Percentiles rank a stretch among this genome's conserved stretches.
Conservation (phyloP, 2,329 filamentous ascomycete species). For the Elsinoe australis region DNA sequence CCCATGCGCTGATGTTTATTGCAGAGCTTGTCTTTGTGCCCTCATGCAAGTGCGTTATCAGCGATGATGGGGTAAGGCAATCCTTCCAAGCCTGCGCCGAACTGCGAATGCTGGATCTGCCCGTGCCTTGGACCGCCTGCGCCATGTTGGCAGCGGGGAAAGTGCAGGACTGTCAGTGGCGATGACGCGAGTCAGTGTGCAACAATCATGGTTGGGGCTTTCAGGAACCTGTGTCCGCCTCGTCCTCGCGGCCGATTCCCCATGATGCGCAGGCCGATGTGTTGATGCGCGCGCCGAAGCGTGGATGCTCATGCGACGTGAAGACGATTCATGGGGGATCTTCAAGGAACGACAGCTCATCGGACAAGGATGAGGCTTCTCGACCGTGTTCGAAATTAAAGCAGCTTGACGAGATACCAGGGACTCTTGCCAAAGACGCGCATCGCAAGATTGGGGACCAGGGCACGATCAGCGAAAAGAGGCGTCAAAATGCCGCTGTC, state of each 20-base stretch:
- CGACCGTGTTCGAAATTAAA: slow-evolving; percentile 11
- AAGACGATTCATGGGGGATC: neutral
- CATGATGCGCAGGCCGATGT: slow-evolving; percentile 7
- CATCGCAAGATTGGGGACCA: slow-evolving; percentile 5
- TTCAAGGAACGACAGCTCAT: slow-evolving; percentile 1
- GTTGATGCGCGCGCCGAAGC: slow-evolving; percentile 2
- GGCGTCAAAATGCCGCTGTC: slow-evolving; percentile 14
- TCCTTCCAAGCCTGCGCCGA: slow-evolving; percentile 1
- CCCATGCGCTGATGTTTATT: slow-evolving; percentile 2
- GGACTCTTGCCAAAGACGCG: slow-evolving; percentile 7
- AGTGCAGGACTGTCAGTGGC: neutral
- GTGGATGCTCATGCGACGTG: neutral
- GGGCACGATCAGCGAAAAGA: slow-evolving; percentile 1
- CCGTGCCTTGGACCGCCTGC: no score
- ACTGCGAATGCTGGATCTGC: slow-evolving; percentile 7
- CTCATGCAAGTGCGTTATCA: slow-evolving; percentile 11
- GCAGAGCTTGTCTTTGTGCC: neutral
- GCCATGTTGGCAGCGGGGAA: slow-evolving; percentile 12
- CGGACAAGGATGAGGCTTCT: slow-evolving; percentile 5
- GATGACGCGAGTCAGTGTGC: slow-evolving; percentile 3
- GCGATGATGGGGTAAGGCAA: slow-evolving; percentile 5
- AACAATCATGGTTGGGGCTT: neutral
- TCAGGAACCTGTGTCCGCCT: slow-evolving; percentile 6
- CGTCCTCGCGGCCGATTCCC: neutral
- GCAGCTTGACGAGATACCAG: slow-evolving; percentile 1